Conservation (phyloP, 2,329 filamentous ascomycete genomes). For the Fusarium phyllophilum region DNA sequence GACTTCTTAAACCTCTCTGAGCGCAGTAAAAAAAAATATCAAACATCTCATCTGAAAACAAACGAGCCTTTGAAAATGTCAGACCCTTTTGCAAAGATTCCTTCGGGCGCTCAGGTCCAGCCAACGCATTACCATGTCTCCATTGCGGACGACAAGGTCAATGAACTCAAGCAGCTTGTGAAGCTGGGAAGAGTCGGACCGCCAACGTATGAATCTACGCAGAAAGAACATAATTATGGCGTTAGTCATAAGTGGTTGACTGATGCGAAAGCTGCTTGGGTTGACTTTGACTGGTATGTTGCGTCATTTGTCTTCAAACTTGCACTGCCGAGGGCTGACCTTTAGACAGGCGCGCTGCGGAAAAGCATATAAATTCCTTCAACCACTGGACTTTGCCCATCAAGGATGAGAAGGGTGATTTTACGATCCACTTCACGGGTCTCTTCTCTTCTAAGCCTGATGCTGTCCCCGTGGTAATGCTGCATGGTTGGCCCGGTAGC, state of each 20-base stretch:
- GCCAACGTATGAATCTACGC: not conserved
- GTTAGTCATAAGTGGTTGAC: not conserved
- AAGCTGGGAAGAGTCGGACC: slow-evolving; percentile 5
- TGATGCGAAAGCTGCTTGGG: slow-evolving; percentile 4
- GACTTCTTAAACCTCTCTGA: not conserved
- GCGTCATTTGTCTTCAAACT: fast-evolving
- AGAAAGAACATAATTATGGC: not conserved
- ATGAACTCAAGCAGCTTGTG: slow-evolving; percentile 9
- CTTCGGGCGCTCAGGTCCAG: not conserved
- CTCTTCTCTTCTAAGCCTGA: not conserved
- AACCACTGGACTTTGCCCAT: not conserved
- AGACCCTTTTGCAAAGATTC: not conserved
- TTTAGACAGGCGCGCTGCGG: not conserved
- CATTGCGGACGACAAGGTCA: not conserved
- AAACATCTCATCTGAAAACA: fast-evolving
- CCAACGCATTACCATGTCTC: not conserved
- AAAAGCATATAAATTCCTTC: slow-evolving; percentile 4
- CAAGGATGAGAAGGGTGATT: not conserved
- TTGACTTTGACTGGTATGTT: slow-evolving; percentile 8
- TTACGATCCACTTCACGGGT: not conserved
- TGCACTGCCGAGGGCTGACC: not conserved
- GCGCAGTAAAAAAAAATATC: fast-evolving
- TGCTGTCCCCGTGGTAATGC: not conserved
- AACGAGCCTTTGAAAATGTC: not conserved
- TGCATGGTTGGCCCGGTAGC: slow-evolving; percentile 12